Conservation (phyloP, 2,329 filamentous ascomycete genomes). For the Macrophomina phaseolina region DNA sequence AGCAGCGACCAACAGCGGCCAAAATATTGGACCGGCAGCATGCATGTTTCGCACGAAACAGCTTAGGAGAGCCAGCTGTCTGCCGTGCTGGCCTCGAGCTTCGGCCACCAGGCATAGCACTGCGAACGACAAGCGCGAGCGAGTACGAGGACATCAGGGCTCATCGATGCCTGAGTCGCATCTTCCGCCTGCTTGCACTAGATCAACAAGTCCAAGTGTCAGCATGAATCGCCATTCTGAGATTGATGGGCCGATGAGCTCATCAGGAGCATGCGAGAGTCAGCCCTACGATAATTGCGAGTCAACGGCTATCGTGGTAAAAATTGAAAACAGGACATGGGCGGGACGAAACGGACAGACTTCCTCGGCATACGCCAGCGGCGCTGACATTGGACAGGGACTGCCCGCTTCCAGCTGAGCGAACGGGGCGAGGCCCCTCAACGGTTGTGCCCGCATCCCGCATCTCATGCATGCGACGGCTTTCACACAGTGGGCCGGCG, state of each 20-base stretch:
- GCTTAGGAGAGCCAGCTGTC: constrained; percentile 15
- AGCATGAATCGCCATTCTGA: not conserved
- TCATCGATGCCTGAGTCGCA: not conserved
- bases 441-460: not conserved
- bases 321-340: not conserved
- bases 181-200: not conserved
- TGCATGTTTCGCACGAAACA: constrained; percentile 24
- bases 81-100: constrained; percentile 9
- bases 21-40: not conserved
- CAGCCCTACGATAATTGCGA: constrained; percentile 19
- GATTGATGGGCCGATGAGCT: not conserved
- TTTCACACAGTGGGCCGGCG: not conserved
- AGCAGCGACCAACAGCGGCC: not conserved
- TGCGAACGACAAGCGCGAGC: not conserved
- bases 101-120: not conserved
- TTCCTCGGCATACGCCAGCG: constrained; percentile 4
- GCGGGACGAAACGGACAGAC: not conserved
- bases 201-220: not conserved
- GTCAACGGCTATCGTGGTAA: not conserved
- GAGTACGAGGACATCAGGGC: constrained; percentile 5
- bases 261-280: not conserved
- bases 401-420: not conserved
- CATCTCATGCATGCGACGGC: not conserved
- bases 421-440: not conserved
- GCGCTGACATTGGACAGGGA: not conserved